Base-by-base conservation (phyloP, 1,284 basidiomycete genomes). In the Irpex sp. region DNA sequence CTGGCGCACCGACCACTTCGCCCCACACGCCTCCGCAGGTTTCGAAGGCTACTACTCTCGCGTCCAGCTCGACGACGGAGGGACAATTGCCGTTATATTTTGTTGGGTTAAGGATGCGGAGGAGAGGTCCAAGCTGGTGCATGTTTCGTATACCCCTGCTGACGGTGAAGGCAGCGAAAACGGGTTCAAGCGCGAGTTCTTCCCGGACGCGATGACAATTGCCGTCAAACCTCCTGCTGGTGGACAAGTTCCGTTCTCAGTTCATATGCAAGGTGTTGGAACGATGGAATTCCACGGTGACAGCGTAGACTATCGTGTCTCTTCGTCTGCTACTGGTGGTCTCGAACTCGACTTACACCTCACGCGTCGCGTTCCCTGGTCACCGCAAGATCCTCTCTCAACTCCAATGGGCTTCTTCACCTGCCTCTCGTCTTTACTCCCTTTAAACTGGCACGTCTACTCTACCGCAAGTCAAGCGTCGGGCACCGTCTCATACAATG, bases 21-120 rank as follows among this genome's bases (percentile, higher is more conserved):
- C 68, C 2, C 68, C 69, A 16, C 69, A 71, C 57, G 18, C 62
- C 2, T 55, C 63, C 16, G 56, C 67, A 4, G 62, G 61, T 12
- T 71, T 71, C 60, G 69, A 71, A 52, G 69, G 69, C 7, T 71
- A 67, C 63, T 71, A 71, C 61, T 65, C 67, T 8, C 68, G 69
- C 21, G 63, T 64, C 2, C 65, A 65, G 58, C 65, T 68, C 35
- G 66, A 64, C 12, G 66, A 67, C 54, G 68, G 69, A 33, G 66
- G 60, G 9, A 69, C 66, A n/a, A 58, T 71, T 21, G 68, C 67
- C 3, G 56, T 69, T 63, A 68, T 71, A 55, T 69, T 69, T 63
- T 71, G 69, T 61, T 68, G 67, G 66, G 64, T 71, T 19, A 66
- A 65, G 28, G 49, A 58, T n/a, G 69, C 67, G 9, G 63, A 63